Evolutionary conservation across 208 protist genomes (phyloP).

Genomic region (Wallacemonas sp.): DNA sequence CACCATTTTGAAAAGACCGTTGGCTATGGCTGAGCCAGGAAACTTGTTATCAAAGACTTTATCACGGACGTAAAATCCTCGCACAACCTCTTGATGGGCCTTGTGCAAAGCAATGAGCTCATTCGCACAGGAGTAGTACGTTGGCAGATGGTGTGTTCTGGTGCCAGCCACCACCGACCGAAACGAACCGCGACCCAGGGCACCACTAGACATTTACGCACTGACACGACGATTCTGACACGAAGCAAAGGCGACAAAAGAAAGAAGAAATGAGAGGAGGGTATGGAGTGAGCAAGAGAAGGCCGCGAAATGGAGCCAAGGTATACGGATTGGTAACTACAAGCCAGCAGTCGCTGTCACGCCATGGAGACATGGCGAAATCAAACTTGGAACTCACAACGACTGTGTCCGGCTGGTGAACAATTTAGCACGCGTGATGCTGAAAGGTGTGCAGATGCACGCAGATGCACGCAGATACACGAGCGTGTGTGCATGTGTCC

Average conservation of each 20-base stretch:
- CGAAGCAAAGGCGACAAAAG: neutral
- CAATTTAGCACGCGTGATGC: neutral
- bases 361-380: too few relatives aligned
- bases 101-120: slow-evolving; percentile 83
- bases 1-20: slow-evolving; percentile 89
- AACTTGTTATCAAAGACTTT: slow-evolving; percentile 93
- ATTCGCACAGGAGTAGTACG: slow-evolving; percentile 72
- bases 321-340: too few relatives aligned
- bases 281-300: neutral
- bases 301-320: too few relatives aligned
- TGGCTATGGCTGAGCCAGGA: slow-evolving; percentile 64
- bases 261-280: neutral
- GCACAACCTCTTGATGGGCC: slow-evolving; percentile 69
- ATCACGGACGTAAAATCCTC: slow-evolving; percentile 77
- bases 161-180: slow-evolving; percentile 78
- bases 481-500: neutral
- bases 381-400: too few relatives aligned
- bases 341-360: too few relatives aligned
- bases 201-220: slow-evolving; percentile 73
- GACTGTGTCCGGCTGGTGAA: too few relatives aligned
- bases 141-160: slow-evolving; percentile 40
- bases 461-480: neutral
- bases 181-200: slow-evolving; percentile 81
- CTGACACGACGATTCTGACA: neutral
- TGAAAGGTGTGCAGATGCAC: neutral